Evolutionary conservation across 306 rosid species (phyloP).

Genomic region (Lablab purpureus): DNA sequence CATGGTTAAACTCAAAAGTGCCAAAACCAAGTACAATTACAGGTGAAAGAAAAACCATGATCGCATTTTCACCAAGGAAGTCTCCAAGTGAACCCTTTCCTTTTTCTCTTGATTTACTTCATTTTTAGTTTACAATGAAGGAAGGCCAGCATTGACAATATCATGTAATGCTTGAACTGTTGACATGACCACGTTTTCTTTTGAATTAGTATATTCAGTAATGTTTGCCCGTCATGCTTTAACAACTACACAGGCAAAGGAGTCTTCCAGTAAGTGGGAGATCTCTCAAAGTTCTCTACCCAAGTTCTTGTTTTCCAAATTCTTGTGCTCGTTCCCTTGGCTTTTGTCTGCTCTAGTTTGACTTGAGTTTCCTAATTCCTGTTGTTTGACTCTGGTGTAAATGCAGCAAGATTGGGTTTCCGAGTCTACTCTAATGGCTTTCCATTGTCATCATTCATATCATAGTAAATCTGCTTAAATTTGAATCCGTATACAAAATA

Average conservation of each 20-base stretch:
- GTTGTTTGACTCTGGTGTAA: no score
- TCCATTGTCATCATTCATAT: no score
- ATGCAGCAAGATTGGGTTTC: no score
- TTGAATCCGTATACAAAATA: no score
- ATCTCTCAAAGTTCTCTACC: constrained; percentile 37
- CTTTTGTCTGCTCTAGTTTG: constrained; percentile 10
- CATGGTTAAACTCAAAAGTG: no score
- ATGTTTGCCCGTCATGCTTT: constrained; percentile 21
- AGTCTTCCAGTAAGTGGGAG: constrained; percentile 33
- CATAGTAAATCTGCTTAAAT: no score
- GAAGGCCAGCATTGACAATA: neutral
- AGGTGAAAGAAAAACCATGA: constrained; percentile 1
- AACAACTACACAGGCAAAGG: constrained; percentile 27
- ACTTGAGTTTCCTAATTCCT: neutral
- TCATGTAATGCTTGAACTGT: neutral
- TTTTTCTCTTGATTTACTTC: neutral
- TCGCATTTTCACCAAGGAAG: constrained; percentile 22
- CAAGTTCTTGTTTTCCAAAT: no score
- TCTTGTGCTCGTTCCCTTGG: neutral
- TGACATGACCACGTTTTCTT: constrained; percentile 19
- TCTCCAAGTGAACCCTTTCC: constrained; percentile 9
- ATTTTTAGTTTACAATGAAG: neutral
- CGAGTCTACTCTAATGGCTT: no score
- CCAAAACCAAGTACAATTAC: neutral
- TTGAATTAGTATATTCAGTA: constrained; percentile 19